Base-by-base conservation (phyloP, 805 yeast genomes). In the Tetrapisispora phaffii region DNA sequence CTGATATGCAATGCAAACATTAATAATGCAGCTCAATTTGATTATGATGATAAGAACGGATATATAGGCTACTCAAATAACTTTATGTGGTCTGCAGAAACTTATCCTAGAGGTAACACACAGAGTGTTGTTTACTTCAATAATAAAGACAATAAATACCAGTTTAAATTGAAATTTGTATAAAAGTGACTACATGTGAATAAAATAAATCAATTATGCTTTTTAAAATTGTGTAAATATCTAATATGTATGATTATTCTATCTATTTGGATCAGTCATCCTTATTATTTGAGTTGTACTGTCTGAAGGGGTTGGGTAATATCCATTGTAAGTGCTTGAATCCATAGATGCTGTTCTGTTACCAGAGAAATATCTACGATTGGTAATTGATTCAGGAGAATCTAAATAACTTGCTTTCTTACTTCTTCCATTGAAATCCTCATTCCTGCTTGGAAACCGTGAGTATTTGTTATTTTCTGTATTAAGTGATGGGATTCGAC, bases 11-110 rank as follows among this genome's bases (percentile, higher is more conserved):
- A 64, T 28, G 51, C 56, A 35, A 55, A 58, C 10, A 50, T 61
- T 8, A 49, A 50, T 10, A 50, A 62, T 29, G 71, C 79, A 28
- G 68, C 72, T 44, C 88, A 83, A 56, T 85, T 85, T 59, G 75
- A 73, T 39, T 72, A 68, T 50, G 57, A 61, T 44, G 74, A 76
- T 39, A 67, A 69, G 31, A 68, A 64, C 15, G 68, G 72, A 4
- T 58, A 56, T 22, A 53, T 85, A 8, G 72, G 77, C 2, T 82
- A 76, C 57, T 85, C 86, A 4, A 89, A 88, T 3, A 67, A 68
- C 16, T 63, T 64, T 20, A 58, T 68, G 24, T 83, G 94, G 88
- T 74, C 81, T 46, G 76, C 84, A 1, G 62, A 57, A 5, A 49
- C 55, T 3, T 63, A 52, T 6, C 79, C 85, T 20, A 52, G 62